phyloP scores from a whole-genome alignment of 768 basidiomycete species.

The Rhodotorula babjevae region DNA sequence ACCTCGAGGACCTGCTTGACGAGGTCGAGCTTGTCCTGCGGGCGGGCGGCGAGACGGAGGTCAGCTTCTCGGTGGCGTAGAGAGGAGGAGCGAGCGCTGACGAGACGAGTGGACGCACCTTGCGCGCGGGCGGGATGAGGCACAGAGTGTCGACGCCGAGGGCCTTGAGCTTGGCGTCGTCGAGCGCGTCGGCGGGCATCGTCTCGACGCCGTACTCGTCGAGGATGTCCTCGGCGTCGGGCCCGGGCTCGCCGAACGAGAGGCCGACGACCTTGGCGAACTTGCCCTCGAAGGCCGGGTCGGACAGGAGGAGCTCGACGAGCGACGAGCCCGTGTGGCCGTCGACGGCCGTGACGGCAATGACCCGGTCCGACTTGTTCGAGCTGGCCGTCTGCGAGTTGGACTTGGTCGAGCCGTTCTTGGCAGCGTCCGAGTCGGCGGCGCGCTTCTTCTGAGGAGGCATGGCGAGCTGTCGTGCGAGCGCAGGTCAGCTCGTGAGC shows the following conservation, averaged over 20 bases:
- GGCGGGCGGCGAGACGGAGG: background rate
- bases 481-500: background rate
- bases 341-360: background rate
- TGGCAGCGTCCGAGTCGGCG: background rate
- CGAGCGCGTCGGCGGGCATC: background rate
- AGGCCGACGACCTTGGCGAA: slow-evolving; percentile 14
- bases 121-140: slow-evolving; percentile 5
- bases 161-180: slow-evolving; percentile 6
- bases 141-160: slow-evolving; percentile 6
- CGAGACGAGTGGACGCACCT: background rate
- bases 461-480: too few relatives aligned
- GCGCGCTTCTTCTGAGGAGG: too few relatives aligned
- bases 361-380: background rate
- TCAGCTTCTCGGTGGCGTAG: too few relatives aligned
- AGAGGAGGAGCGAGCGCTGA: background rate
- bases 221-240: background rate
- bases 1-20: slow-evolving; percentile 16
- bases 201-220: slow-evolving; percentile 6
- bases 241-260: slow-evolving; percentile 9
- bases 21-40: slow-evolving; percentile 7
- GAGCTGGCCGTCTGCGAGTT: background rate
- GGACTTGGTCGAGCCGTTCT: background rate
- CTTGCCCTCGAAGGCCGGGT: background rate
- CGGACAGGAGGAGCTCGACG: slow-evolving; percentile 4
- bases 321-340: slow-evolving; percentile 7